These are phyloP conservation scores for Canavalia ensiformis DNA, from an alignment of 306 rosid species.

Conservation along the genomic window DNA sequence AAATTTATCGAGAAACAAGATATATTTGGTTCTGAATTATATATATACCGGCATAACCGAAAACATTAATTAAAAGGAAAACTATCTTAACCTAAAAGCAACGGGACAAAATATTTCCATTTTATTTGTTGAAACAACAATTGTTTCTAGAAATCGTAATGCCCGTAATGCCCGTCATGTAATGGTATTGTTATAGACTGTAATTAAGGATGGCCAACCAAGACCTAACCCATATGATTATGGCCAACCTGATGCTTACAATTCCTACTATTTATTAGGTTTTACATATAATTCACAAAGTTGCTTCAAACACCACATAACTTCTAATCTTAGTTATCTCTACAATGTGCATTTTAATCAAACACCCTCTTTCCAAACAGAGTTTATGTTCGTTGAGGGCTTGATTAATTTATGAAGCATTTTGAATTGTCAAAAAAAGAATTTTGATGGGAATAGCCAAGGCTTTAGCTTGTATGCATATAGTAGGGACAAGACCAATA, in stretches of 20 bases:
- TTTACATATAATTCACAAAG: slow-evolving; percentile 25
- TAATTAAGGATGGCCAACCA: slow-evolving; percentile 60
- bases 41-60: neutral
- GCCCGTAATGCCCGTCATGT: neutral
- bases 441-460: slow-evolving; percentile 19
- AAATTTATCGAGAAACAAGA: neutral
- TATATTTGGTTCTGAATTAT: neutral
- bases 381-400: slow-evolving; percentile 21
- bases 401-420: slow-evolving; percentile 32
- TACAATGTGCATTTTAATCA: slow-evolving; percentile 23
- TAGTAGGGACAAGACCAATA: slow-evolving; percentile 49
- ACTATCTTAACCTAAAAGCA: neutral
- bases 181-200: slow-evolving; percentile 37
- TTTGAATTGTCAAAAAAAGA: slow-evolving; percentile 26
- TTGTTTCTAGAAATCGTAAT: slow-evolving; percentile 32
- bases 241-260: slow-evolving; percentile 54
- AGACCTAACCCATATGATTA: slow-evolving; percentile 66
- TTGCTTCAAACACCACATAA: slow-evolving; percentile 24
- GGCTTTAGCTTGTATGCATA: neutral
- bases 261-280: slow-evolving; percentile 40
- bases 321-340: slow-evolving; percentile 12
- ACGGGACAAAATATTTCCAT: neutral
- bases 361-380: slow-evolving; percentile 33
- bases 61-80: neutral
- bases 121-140: slow-evolving; percentile 24